A percentile compares a stretch with the other conserved stretches of the same genome.
Conservation (phyloP, 2,329 filamentous ascomycete species). For the Colletotrichum liriopes region DNA sequence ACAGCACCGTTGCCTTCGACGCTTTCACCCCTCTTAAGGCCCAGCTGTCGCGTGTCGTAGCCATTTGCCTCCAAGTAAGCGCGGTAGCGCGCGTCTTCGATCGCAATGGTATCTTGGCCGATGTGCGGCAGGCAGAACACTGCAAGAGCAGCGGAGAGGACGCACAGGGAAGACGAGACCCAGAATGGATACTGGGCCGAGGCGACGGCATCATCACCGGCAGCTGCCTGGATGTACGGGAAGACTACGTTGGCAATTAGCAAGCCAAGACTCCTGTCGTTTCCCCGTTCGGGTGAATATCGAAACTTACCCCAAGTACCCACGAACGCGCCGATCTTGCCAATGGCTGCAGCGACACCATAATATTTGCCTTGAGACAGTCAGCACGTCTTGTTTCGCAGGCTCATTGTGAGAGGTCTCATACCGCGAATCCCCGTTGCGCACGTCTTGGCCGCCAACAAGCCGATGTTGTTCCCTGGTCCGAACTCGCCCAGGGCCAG, state of each 20-base stretch:
- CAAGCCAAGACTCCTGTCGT: background rate
- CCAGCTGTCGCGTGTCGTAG: slow-evolving; percentile 78
- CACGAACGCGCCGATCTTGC: slow-evolving; percentile 87
- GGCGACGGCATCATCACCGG: slow-evolving; percentile 66
- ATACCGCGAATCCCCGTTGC: slow-evolving; percentile 87
- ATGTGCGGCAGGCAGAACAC: slow-evolving; percentile 82
- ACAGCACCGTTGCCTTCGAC: background rate
- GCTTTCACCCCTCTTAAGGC: slow-evolving; percentile 56
- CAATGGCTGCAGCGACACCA: slow-evolving; percentile 79
- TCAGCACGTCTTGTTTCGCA: background rate
- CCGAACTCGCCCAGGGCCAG: slow-evolving; percentile 84
- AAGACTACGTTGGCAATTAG: slow-evolving; percentile 66
- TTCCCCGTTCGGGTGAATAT: no score
- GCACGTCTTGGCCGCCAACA: slow-evolving; percentile 88
- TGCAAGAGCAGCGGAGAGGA: slow-evolving; percentile 75
- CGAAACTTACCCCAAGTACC: slow-evolving; percentile 73
- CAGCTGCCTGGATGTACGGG: slow-evolving; percentile 78
- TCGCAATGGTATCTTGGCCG: slow-evolving; percentile 86
- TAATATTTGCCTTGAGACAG: slow-evolving; percentile 65
- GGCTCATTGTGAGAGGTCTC: rapidly evolving
- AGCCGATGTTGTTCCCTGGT: slow-evolving; percentile 91
- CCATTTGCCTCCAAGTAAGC: slow-evolving; percentile 81
- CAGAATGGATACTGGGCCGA: slow-evolving; percentile 91
- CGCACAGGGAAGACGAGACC: slow-evolving; percentile 82
- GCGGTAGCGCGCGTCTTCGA: slow-evolving; percentile 84